Evolutionary conservation across 805 yeast genomes (phyloP), one percentile per base, ranked within the genome.

Genomic region (Yarrowia sp.): DNA sequence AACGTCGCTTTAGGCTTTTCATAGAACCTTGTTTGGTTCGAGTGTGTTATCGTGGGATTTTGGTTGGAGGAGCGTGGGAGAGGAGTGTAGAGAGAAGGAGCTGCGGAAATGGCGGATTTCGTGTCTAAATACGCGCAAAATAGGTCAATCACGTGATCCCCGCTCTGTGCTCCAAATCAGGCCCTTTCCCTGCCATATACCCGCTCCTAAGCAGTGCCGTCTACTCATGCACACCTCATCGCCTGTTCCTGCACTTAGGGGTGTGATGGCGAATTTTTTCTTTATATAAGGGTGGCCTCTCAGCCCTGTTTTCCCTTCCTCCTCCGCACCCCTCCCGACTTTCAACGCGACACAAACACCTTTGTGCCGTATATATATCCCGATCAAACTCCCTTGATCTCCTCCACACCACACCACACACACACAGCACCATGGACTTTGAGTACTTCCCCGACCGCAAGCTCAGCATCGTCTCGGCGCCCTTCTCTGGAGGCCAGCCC

Each of bases 401-500:
- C 10, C 58, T 22, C 22, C n/a, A 22, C 51, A 32, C 58, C 22
- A 13, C 58, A 22, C 39, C 39, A 49, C 58, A 33, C 41, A 19
- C 29, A 24, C 58, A 33, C 29, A 19, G 2, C 18, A 46, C 24
- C 6, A 55, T 39, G 47, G 33, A 55, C 47, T 55, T 55, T 78
- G 82, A 84, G 64, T 84, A 77, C 70, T 81, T 81, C 69, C 78
- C 82, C 53, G 70, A 77, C 53, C 83, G 79, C 68, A 77, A 81
- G 59, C 82, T 85, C 35, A 81, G 90, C n/a, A 77, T 93, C 61
- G 83, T 94, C 64, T 79, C 86, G 18, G 97, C 97, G 0, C 98
- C 98, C 59, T 94, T 93, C 75, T 84, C 91, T 35, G 98, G 97
- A 22, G 99, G 99, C 65, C 99, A 93, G 74, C 92, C 90, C 39